phyloP scores from a whole-genome alignment of 2,329 filamentous ascomycete species.

The Lachnellula willkommii region DNA sequence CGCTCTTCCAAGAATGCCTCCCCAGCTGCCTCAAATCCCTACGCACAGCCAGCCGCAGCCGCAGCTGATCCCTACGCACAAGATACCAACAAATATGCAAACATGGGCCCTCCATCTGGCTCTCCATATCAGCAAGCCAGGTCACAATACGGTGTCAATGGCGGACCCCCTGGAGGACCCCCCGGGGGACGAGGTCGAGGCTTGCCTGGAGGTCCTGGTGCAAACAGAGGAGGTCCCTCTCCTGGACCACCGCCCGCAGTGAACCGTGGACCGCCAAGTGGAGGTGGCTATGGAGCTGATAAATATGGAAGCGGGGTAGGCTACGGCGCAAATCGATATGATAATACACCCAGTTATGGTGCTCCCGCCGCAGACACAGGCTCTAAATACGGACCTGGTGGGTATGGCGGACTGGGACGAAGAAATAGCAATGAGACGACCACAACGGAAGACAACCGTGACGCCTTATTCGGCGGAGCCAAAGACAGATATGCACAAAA shows the following conservation, averaged over 20 bases:
- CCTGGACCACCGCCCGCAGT: constrained; percentile 4
- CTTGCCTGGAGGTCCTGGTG: constrained; percentile 35
- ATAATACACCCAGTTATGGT: constrained; percentile 31
- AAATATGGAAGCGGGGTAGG: constrained; percentile 47
- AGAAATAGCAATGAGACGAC: constrained; percentile 38
- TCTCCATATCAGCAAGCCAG: constrained; percentile 23
- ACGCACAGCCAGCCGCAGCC: constrained; percentile 28
- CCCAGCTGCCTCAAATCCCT: constrained; percentile 29
- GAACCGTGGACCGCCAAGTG: constrained; percentile 24
- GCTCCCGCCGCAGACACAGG: constrained; percentile 28
- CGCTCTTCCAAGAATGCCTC: constrained; percentile 43
- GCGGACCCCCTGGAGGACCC: constrained; percentile 24
- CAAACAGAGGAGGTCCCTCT: constrained; percentile 20
- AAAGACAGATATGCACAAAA: constrained; percentile 31
- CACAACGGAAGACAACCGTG: constrained; percentile 48
- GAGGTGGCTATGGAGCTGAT: constrained; percentile 48
- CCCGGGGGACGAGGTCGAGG: constrained; percentile 32
- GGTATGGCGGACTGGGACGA: constrained; percentile 56
- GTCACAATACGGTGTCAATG: constrained; percentile 23
- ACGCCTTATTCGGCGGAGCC: constrained; percentile 53
- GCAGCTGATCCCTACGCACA: constrained; percentile 53
- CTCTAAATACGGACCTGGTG: constrained; percentile 45
- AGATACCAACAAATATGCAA: constrained; percentile 50
- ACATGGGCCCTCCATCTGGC: constrained; percentile 35
- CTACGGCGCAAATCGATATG: constrained; percentile 51